Evolutionary conservation across 768 basidiomycete genomes (phyloP).

Genomic region (Polyporus arcularius): DNA sequence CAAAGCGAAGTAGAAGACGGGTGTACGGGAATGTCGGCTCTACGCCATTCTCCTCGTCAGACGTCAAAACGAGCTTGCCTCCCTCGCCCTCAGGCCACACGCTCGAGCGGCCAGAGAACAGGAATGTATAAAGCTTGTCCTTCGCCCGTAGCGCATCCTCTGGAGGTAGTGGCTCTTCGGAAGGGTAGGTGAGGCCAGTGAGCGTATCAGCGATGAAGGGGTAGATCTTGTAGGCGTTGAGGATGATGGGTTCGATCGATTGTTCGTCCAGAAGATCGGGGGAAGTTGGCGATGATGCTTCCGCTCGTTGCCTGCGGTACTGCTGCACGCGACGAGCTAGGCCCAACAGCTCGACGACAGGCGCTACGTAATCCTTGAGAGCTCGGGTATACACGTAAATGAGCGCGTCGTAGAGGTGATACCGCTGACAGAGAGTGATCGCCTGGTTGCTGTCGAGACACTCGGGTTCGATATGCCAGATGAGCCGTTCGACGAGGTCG

Average conservation of each 20-base stretch:
- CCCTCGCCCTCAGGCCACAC: conserved; percentile 76
- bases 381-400: conserved; percentile 93
- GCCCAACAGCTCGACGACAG: conserved; percentile 80
- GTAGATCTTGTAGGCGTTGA: conserved; percentile 90
- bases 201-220: conserved; percentile 82
- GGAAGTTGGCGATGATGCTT: conserved; percentile 27
- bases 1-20: conserved; percentile 80
- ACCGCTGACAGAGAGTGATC: conserved; percentile 78
- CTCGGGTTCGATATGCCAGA: conserved; percentile 94
- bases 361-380: conserved; percentile 84
- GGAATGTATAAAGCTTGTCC: conserved; percentile 71
- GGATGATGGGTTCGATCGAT: conserved; percentile 55
- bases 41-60: conserved; percentile 68
- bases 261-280: conserved; percentile 32
- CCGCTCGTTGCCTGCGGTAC: conserved; percentile 42
- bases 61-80: conserved; percentile 73
- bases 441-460: conserved; percentile 94
- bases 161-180: conserved; percentile 65
- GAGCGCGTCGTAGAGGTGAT: conserved; percentile 89
- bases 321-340: conserved; percentile 72
- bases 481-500: conserved; percentile 81
- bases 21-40: conserved; percentile 92
- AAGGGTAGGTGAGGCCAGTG: conserved; percentile 85
- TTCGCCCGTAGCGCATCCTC: conserved; percentile 73
- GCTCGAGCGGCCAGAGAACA: conserved; percentile 81